phyloP scores from a whole-genome alignment of 306 rosid genomes.

The Casuarina glauca region DNA sequence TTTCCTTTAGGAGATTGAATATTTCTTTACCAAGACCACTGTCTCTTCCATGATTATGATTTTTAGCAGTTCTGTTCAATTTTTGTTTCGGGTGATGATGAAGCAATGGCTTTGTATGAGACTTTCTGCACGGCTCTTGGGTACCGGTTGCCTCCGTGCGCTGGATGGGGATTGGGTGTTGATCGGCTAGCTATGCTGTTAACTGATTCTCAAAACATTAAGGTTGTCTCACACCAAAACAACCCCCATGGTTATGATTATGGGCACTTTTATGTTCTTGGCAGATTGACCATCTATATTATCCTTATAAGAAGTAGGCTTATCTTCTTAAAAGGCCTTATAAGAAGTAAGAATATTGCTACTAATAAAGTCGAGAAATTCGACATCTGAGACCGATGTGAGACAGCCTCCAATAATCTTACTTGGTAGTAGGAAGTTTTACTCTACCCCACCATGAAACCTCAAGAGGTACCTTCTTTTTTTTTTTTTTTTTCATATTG shows the following conservation, averaged over 20 bases:
- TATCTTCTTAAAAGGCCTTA: no score
- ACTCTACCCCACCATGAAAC: slow-evolving; percentile 94
- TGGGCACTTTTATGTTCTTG: neutral
- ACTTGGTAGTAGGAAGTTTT: slow-evolving; percentile 73
- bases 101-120: slow-evolving; percentile 90
- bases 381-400: no score
- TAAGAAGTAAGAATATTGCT: no score
- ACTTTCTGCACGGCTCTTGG: slow-evolving; percentile 86
- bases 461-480: slow-evolving; percentile 61
- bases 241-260: no score
- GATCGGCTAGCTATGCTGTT: slow-evolving; percentile 81
- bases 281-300: neutral
- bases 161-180: slow-evolving; percentile 95
- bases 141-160: slow-evolving; percentile 92
- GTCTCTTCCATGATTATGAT: neutral
- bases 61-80: neutral
- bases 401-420: neutral
- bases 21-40: neutral
- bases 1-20: neutral
- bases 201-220: slow-evolving; percentile 86
- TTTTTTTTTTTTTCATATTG: neutral
- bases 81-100: slow-evolving; percentile 79
- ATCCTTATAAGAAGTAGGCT: neutral
- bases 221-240: slow-evolving; percentile 41
- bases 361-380: no score